Base-by-base conservation (phyloP, 2,329 filamentous ascomycete species). In the Botryotinia calthae region DNA sequence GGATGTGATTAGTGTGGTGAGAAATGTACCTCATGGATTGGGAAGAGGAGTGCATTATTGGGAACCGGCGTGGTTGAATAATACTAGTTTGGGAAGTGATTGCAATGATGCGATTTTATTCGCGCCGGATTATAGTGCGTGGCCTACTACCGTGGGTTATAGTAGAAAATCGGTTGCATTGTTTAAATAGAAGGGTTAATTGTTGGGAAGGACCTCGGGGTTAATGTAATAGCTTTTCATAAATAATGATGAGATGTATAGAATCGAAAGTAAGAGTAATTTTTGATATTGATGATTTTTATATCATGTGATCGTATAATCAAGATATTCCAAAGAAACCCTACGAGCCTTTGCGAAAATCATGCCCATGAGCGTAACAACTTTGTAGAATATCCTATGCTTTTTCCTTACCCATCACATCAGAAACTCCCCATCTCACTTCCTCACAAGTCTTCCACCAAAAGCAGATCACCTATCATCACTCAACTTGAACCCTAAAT, bases 91-190 rank as follows among this genome's bases (percentile, higher is more conserved):
- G 70, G 90, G 90, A 2, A 91, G 89, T 46, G 88, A 87, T 61
- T 92, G 90, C 77, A 83, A 84, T 44, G 88, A 88, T 78, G 91
- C 90, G 79, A 84, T 89, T 65, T 84, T 92, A 84, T 90, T 91
- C 73, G 81, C 84, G 72, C 70, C 75, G 12, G 78, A 80, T 66
- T 82, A 81, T 67, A 79, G 75, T 42, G 75, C 75, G 42, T 78
- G 69, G 25, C 73, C 76, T 9, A 44, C 22, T 4, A 66, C 37
- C 0, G 70, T 71, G 34, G 70, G 70, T 0, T 66, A 71, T 56
- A 71, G 70, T 28, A 66, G 70, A 37, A 66, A 56, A 9, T 71
- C 70, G 61, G 70, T 71, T 2, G 65, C 64, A 28, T 9, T 71
- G 20, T 71, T 71, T 4, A 58, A 71, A 6, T 71, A 37, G 28